A percentile compares a stretch with the other conserved stretches of the same genome.
Evolutionary conservation across 176 grass and related monocot genomes (phyloP).

Genomic region (Aegilops bicornis): DNA sequence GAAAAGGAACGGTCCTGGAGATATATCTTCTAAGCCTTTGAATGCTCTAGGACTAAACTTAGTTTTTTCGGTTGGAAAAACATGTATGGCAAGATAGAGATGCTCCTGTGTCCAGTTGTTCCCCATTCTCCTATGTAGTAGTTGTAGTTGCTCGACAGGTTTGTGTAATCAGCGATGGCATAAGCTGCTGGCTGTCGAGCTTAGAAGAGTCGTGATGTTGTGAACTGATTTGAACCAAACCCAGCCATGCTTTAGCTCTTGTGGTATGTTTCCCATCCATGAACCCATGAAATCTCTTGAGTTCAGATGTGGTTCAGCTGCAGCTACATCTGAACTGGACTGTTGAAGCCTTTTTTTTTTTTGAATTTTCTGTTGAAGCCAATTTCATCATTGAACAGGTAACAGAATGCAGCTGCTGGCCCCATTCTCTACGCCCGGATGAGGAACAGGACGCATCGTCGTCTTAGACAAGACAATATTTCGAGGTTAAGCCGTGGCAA

Average conservation of each 20-base stretch:
- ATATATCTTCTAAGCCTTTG: constrained; percentile 49
- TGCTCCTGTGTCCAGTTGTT: not conserved
- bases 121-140: no score
- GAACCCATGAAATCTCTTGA: not conserved
- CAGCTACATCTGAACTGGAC: not conserved
- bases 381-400: not conserved
- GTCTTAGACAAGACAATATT: no score
- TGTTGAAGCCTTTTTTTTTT: not conserved
- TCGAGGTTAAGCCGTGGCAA: not conserved
- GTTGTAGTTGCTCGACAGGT: constrained; percentile 27
- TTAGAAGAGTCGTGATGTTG: constrained; percentile 34
- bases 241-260: not conserved
- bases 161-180: constrained; percentile 27
- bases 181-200: not conserved
- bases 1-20: constrained; percentile 26
- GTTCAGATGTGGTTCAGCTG: not conserved
- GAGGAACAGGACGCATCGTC: not conserved
- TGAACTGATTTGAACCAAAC: not conserved
- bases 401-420: no score
- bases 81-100: constrained; percentile 28
- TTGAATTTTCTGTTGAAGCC: not conserved
- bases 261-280: not conserved
- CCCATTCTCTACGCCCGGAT: not conserved
- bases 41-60: constrained; percentile 44
- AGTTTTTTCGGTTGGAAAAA: constrained; percentile 35